These are phyloP conservation scores for Xenosphaeropsis pyriputrescens DNA, from an alignment of 2,329 filamentous ascomycete species.

Conservation along the genomic window DNA sequence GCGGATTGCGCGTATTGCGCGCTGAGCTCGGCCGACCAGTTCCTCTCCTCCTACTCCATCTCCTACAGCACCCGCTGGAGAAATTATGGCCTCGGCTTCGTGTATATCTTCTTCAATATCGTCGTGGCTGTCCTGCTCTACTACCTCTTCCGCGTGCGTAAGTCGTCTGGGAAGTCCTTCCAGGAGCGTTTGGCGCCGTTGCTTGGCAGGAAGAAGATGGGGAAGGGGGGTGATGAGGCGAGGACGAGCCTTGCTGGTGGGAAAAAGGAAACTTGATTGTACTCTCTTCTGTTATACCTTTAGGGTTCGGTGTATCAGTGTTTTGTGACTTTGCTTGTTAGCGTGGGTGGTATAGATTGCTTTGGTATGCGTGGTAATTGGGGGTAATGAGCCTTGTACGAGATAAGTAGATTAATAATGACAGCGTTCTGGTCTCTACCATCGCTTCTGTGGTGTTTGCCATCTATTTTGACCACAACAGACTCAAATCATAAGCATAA, in stretches of 20 bases:
- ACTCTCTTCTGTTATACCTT: background rate
- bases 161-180: slow-evolving; percentile 4
- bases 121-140: slow-evolving; percentile 42
- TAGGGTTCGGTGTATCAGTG: too few relatives aligned
- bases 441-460: too few relatives aligned
- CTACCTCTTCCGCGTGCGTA: slow-evolving; percentile 40
- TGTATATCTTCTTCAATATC: slow-evolving; percentile 50
- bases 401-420: too few relatives aligned
- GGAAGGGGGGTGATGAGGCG: slow-evolving; percentile 1
- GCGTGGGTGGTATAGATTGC: too few relatives aligned
- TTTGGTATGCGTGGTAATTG: too few relatives aligned
- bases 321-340: too few relatives aligned
- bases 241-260: background rate
- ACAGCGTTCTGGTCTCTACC: too few relatives aligned
- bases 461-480: too few relatives aligned
- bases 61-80: slow-evolving; percentile 48
- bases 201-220: slow-evolving; percentile 5
- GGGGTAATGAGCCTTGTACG: too few relatives aligned
- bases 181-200: slow-evolving; percentile 4
- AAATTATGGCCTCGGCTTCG: slow-evolving; percentile 47
- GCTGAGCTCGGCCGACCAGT: slow-evolving; percentile 34
- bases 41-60: slow-evolving; percentile 31
- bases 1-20: slow-evolving; percentile 43
- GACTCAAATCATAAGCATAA: too few relatives aligned
- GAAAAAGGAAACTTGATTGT: background rate